These are phyloP conservation scores for Gynochthodes officinalis DNA, from an alignment of 257 asterid genomes.

Conservation along the genomic window DNA sequence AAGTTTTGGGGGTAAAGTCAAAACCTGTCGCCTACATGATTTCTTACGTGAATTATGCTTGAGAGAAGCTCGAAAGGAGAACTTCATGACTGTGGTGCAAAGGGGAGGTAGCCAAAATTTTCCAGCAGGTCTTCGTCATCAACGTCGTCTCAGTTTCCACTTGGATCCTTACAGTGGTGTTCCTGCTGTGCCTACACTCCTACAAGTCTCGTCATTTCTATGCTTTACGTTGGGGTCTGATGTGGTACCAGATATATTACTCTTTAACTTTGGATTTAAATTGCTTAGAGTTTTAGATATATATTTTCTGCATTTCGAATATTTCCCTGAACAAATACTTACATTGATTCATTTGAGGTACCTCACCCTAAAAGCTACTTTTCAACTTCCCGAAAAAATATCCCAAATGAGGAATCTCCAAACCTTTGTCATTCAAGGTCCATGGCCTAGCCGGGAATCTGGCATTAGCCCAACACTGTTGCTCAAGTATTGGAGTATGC, in stretches of 20 bases:
- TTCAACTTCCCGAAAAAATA: constrained; percentile 16
- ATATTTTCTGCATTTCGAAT: constrained; percentile 17
- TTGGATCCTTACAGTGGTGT: constrained; percentile 12
- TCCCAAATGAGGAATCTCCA: constrained; percentile 25
- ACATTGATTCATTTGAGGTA: constrained; percentile 25
- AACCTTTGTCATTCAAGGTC: constrained; percentile 32
- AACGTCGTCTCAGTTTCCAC: constrained; percentile 21
- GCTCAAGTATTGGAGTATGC: constrained; percentile 22
- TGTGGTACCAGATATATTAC: neutral
- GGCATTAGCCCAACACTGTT: constrained; percentile 12
- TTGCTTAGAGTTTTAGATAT: constrained; percentile 37
- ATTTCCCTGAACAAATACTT: constrained; percentile 26
- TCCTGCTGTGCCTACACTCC: constrained; percentile 12
- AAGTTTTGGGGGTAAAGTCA: constrained; percentile 21
- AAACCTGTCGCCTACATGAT: constrained; percentile 35
- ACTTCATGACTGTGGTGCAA: constrained; percentile 19
- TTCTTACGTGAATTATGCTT: constrained; percentile 32
- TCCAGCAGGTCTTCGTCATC: neutral
- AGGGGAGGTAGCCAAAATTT: neutral
- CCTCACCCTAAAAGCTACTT: constrained; percentile 26
- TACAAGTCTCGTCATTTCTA: neutral
- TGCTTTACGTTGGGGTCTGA: neutral
- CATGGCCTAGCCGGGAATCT: constrained; percentile 18
- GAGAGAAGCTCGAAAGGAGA: constrained; percentile 33
- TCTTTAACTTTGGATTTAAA: constrained; percentile 5